Base-by-base conservation (phyloP, 768 basidiomycete genomes). In the Cyclocybe cylindracea region DNA sequence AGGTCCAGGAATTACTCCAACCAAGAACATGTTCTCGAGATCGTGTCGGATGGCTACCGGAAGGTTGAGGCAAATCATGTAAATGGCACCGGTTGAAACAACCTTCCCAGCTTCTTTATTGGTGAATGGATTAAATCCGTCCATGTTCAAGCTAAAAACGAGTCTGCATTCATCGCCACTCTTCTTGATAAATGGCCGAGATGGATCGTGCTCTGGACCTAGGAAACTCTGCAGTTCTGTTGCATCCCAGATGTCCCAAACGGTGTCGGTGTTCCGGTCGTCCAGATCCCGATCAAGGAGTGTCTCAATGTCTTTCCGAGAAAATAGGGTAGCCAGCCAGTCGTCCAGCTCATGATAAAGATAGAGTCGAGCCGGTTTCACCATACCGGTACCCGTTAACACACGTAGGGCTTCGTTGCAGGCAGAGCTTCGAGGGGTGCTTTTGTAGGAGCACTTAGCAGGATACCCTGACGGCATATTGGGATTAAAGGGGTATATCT, bases 1-100 rank as follows among this genome's bases (percentile, higher is more conserved):
- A 0, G 75, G 76, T 0, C 76, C 74, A 4, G 73, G 73, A 32
- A 75, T 70, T 49, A 77, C 48, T 0, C 66, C 73, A 2, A 60
- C 59, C 7, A 64, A 54, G 50, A 63, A 76, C 50, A 78, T 61
- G 48, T 78, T 77, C 48, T 75, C 67, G 0, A 56, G 7, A 16
- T 58, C 47, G 47, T 67, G 68, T 13, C 62, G 63, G 34, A 66
- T 31, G 31, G 59, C 44, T 1, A 61, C 62, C 1, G 74, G 74
- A 7, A 75, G 63, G 51, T 70, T 75, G 14, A 71, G 48, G 38
- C 64, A 70, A 7, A 63, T 55, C 46, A 74, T 44, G 42, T 63
- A 70, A 4, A 75, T 61, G 0, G 48, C 66, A 10, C 64, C 56
- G n/a, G 55, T 48, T 1, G 63, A 58, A n/a, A 52, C 58, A 3